Conservation (phyloP, 2,329 filamentous ascomycete species). For the Xylaria sp. region DNA sequence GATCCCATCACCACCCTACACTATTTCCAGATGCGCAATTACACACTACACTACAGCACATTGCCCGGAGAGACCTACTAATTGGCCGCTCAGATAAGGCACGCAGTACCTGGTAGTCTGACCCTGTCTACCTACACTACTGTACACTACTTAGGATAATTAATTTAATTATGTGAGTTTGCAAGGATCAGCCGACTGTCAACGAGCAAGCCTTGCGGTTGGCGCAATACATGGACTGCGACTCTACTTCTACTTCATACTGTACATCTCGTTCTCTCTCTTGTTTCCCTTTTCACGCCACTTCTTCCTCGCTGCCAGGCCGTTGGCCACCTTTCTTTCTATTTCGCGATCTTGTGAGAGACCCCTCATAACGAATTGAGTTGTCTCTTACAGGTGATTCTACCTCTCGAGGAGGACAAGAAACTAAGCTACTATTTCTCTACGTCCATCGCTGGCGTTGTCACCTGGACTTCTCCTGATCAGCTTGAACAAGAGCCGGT, state of each 20-base stretch:
- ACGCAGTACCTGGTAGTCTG: background rate
- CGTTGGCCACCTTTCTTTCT: slow-evolving; percentile 18
- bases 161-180: slow-evolving; percentile 24
- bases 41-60: slow-evolving; percentile 11
- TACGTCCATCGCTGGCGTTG: slow-evolving; percentile 19
- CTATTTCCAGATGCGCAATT: slow-evolving; percentile 15
- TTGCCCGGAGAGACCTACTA: background rate
- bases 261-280: slow-evolving; percentile 9
- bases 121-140: slow-evolving; percentile 3
- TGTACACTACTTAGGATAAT: background rate
- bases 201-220: slow-evolving; percentile 22
- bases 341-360: slow-evolving; percentile 5
- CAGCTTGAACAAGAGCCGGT: slow-evolving; percentile 21
- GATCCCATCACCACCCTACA: slow-evolving; percentile 17
- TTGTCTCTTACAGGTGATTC: background rate
- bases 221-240: background rate
- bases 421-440: background rate
- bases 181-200: slow-evolving; percentile 21
- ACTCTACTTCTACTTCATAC: slow-evolving; percentile 6
- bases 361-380: slow-evolving; percentile 5
- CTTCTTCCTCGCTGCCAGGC: slow-evolving; percentile 18
- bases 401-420: background rate
- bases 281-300: slow-evolving; percentile 22
- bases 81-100: slow-evolving; percentile 6
- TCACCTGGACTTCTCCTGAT: slow-evolving; percentile 15